Conservation (phyloP, 176 grass and related monocot species). For the Rhynchospora pubera region DNA sequence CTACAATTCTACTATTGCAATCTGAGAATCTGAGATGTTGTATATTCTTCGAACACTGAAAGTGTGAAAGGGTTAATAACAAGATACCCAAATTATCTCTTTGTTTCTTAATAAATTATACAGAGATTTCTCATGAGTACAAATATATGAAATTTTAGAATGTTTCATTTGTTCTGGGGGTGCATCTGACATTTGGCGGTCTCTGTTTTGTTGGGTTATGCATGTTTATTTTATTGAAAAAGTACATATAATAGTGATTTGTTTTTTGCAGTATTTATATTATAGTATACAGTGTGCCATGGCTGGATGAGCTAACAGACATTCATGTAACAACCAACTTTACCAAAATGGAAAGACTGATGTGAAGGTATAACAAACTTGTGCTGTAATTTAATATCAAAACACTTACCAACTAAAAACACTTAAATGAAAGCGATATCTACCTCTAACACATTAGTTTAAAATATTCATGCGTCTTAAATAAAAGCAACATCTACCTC, state of each 20-base stretch:
- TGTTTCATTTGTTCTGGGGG: too few species aligned
- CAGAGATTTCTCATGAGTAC: too few species aligned
- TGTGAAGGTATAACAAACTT: constrained; percentile 20
- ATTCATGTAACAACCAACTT: background rate
- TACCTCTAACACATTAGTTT: background rate
- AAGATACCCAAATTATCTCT: too few species aligned
- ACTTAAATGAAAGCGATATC: constrained; percentile 13
- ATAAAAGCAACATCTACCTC: constrained; percentile 4
- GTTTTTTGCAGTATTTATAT: background rate
- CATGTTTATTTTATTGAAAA: too few species aligned
- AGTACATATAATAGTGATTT: background rate
- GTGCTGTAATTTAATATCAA: constrained; percentile 11
- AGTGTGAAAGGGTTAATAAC: background rate
- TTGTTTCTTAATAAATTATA: too few species aligned
- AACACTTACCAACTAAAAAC: constrained; percentile 3
- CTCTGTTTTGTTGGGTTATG: too few species aligned
- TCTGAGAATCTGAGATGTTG: background rate
- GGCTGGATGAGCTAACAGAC: background rate
- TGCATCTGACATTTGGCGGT: too few species aligned
- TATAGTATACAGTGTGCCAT: background rate
- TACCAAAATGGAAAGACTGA: constrained; percentile 16
- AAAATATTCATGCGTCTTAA: background rate
- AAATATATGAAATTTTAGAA: too few species aligned
- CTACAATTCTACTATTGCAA: background rate
- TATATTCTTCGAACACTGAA: background rate